A percentile compares a stretch with the other conserved stretches of the same genome.
phyloP scores from a whole-genome alignment of 1,139 yeast species.

The Zygosaccharomyces pseudobailii region DNA sequence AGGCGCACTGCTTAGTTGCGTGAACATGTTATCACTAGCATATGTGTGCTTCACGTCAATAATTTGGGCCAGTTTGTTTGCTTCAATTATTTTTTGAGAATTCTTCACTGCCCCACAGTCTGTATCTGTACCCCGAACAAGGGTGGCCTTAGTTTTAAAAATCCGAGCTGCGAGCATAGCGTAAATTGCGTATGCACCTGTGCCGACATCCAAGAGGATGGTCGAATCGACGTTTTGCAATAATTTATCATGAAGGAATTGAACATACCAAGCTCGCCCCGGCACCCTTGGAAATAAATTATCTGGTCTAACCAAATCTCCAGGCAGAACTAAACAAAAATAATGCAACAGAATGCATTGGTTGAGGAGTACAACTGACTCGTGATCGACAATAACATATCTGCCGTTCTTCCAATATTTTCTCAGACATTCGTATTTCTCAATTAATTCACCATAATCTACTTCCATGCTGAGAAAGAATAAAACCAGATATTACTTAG shows the following conservation, averaged over 20 bases:
- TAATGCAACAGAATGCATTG: background rate
- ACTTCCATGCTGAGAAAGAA: background rate
- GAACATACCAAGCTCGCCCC: slow-evolving; percentile 28
- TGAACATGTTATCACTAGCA: slow-evolving; percentile 10
- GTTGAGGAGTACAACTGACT: slow-evolving; percentile 1
- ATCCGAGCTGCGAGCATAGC: slow-evolving; percentile 22
- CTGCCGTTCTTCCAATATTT: background rate
- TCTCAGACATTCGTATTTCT: background rate
- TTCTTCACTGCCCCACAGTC: slow-evolving; percentile 19
- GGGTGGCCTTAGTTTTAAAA: slow-evolving; percentile 1
- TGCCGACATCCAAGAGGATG: slow-evolving; percentile 20
- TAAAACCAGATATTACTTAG: background rate
- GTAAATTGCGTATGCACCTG: slow-evolving; percentile 33
- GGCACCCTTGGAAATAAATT: slow-evolving; percentile 32
- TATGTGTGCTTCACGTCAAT: slow-evolving; percentile 10
- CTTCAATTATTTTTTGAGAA: slow-evolving; percentile 17
- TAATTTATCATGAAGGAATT: slow-evolving; percentile 7
- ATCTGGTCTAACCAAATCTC: background rate
- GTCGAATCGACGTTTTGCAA: background rate
- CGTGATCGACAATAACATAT: background rate
- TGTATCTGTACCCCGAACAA: slow-evolving; percentile 29
- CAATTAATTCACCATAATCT: background rate
- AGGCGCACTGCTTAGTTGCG: background rate
- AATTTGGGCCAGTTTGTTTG: slow-evolving; percentile 15
- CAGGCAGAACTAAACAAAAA: background rate